Conservation (phyloP, 805 yeast species). For the Metschnikowia koreensis region DNA sequence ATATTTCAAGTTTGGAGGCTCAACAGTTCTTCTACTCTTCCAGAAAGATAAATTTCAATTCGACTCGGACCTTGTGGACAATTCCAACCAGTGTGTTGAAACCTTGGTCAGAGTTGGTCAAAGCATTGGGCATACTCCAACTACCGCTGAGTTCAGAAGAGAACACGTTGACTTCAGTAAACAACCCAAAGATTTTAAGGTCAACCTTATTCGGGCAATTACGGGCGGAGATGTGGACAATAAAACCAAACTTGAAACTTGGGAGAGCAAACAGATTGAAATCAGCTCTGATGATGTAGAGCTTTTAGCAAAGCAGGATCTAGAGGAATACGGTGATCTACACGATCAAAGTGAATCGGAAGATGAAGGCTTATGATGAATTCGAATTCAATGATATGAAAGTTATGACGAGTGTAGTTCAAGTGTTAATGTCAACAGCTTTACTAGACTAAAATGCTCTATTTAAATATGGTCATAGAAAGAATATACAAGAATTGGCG, state of each 20-base stretch:
- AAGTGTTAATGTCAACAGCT: neutral
- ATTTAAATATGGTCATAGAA: neutral
- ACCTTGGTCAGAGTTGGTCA: constrained; percentile 87
- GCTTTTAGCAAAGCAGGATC: constrained; percentile 17
- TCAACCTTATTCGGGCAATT: constrained; percentile 53
- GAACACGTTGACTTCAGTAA: constrained; percentile 44
- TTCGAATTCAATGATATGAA: neutral
- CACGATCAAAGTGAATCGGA: neutral
- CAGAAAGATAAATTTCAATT: constrained; percentile 50
- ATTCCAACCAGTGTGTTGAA: constrained; percentile 70
- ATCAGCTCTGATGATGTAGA: constrained; percentile 24
- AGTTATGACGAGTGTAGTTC: neutral
- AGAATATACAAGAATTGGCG: neutral
- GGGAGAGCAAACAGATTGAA: constrained; percentile 37
- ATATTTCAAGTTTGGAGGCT: constrained; percentile 94
- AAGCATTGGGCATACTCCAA: constrained; percentile 77
- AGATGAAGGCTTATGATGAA: neutral
- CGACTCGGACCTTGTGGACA: constrained; percentile 71
- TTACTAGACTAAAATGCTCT: neutral
- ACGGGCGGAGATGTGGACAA: constrained; percentile 53
- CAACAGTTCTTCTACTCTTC: constrained; percentile 73
- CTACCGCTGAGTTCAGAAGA: constrained; percentile 48
- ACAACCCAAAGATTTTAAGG: constrained; percentile 45
- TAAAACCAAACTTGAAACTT: constrained; percentile 30
- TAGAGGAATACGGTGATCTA: constrained; percentile 12